Evolutionary conservation across 208 protist species (phyloP).

Genomic region (Jaenimonas drosophilae): DNA sequence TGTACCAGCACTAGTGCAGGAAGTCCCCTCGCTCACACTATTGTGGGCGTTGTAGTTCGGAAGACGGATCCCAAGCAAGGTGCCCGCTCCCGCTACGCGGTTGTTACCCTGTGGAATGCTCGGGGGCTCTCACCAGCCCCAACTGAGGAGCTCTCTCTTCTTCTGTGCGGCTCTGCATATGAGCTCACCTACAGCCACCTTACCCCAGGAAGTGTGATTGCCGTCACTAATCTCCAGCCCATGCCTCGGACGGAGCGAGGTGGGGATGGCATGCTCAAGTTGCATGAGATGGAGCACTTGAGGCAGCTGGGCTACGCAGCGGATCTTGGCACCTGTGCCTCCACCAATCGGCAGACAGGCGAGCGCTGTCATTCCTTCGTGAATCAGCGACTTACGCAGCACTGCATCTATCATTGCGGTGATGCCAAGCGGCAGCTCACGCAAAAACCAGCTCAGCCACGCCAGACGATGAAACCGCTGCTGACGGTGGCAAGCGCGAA

Average conservation of each 20-base stretch:
- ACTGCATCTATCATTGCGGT: conserved; percentile 40
- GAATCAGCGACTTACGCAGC: conserved; percentile 27
- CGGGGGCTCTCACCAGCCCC: conserved; percentile 26
- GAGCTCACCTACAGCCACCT: conserved; percentile 47
- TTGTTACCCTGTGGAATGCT: conserved; percentile 63
- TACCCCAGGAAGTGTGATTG: conserved; percentile 30
- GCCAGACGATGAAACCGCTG: no score
- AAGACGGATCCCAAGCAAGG: conserved; percentile 59
- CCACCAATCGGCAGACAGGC: conserved; percentile 19
- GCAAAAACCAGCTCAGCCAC: no score
- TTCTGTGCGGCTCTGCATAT: conserved; percentile 54
- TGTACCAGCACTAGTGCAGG: background rate
- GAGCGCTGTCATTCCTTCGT: conserved; percentile 45
- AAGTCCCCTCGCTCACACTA: conserved; percentile 16
- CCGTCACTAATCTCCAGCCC: conserved; percentile 26
- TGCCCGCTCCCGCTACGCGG: conserved; percentile 22
- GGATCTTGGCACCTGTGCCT: conserved; percentile 47
- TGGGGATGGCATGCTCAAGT: conserved; percentile 13
- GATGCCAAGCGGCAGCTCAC: no score
- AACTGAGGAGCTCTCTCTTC: conserved; percentile 28
- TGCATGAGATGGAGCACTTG: conserved; percentile 20
- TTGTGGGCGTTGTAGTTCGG: conserved; percentile 52
- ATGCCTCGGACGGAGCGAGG: conserved; percentile 4
- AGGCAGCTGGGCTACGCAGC: conserved; percentile 53
- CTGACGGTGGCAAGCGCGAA: no score